Base-by-base conservation (phyloP, 208 protist species). In the Trypanosoma boissoni region DNA sequence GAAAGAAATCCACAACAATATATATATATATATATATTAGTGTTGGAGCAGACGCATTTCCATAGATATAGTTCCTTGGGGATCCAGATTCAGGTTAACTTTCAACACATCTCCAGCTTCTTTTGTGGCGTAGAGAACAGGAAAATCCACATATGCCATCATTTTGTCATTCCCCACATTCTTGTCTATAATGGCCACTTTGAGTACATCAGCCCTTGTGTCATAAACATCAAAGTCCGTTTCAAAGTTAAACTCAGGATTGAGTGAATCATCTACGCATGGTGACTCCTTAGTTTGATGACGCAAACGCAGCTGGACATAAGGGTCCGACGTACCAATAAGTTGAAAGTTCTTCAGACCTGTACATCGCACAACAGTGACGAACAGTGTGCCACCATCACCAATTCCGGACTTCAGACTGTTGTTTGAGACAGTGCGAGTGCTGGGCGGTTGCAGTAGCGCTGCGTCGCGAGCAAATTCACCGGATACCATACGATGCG, bases 231-330 rank as follows among this genome's bases (percentile, higher is more conserved):
- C 56, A 41, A 90, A 50, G 39, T 84, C 83, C 10, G 71, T 72
- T 10, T 81, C 73, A 62, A 74, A 91, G 58, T 86, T 84, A 45
- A 76, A 91, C 18, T 60, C 59, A 0, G 83, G 83, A 61, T 91
- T 75, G 32, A 91, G 74, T 31, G 64, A 80, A 31, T 51, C 68
- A 42, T 62, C 76, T 49, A 85, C 37, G 61, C 76, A 74, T 21
- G 46, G 46, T 24, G 79, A 83, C 60, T 74, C 55, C 21, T 58
- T 16, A n/a, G 60, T 73, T 29, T 75, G 58, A 37, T 54, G 64
- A 10, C 69, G 65, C 14, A 91, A 50, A 36, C 72, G 74, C 36
- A 91, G 55, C 36, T 79, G 31, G 10, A 87, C 83, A 69, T 91
- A 91, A 24, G 83, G 83, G 58, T 91, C 83, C 5, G 83, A 91